Base-by-base conservation (phyloP, 495 filamentous ascomycete genomes). In the Aspergillus heteromorphus region DNA sequence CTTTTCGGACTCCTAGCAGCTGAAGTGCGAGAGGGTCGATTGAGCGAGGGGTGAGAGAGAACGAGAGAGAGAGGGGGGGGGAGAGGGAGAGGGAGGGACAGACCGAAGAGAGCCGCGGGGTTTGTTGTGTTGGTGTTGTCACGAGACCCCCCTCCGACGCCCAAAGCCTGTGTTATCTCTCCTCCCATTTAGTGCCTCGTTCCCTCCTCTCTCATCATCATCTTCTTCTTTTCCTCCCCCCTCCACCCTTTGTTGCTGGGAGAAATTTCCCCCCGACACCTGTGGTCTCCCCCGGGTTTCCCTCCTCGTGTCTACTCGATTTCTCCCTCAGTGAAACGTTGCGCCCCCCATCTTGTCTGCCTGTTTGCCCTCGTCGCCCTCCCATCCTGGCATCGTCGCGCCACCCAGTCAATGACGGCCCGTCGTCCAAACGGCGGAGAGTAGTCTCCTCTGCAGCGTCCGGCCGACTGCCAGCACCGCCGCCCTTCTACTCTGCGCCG, bases 371-470 rank as follows among this genome's bases (percentile, higher is more conserved):
- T 9, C 25, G 14, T 17, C 21, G 40, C 9, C 51, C 29, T 49
- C 40, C 50, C 47, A 57, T 43, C 57, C 54, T 63, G 50, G 59
- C 60, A 55, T 48, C 36, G 29, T 51, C 57, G 54, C 61, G 63
- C 65, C 60, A 66, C 60, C 30, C 55, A 57, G 63, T 65, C 66
- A 57, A 71, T 71, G 68, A 62, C 61, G 62, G 53, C 40, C 62
- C 58, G 60, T 57, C 55, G 45, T 56, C 38, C 48, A 57, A 59
- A 50, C 77, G 25, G 78, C 79, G 34, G 82, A 84, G 69, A 71
- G 81, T 53, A 76, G 55, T 62, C 57, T 65, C 61, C 57, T 58
- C 63, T 55, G 49, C 56, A 30, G 52, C 21, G 40, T 41, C 57
- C 57, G 47, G 21, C 50, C 62, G 38, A 40, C 49, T 56, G 17